Base-by-base conservation (phyloP, 1,139 yeast species). In the Zhuliangozyma blackwelliae region DNA sequence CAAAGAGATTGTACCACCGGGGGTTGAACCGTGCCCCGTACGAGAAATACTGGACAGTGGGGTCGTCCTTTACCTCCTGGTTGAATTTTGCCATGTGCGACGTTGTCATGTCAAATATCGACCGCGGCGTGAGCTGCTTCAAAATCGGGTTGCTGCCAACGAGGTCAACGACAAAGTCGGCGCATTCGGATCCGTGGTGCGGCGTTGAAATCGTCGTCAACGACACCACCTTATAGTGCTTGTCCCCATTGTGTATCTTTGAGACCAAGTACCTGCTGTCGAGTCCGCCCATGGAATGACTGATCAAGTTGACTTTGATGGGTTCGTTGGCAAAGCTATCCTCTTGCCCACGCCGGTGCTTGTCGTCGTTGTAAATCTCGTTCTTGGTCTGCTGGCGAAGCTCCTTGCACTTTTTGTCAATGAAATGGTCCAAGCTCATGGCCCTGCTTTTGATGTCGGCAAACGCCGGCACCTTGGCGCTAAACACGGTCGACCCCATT, bases 271-370 rank as follows among this genome's bases (percentile, higher is more conserved):
- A 86, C 35, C 97, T 61, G 28, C 90, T 77, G 55, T 89, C 97
- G 29, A 89, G 62, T 0, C 97, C 97, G 7, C 97, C 97, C 96
- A 89, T 88, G 0, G 96, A 87, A 54, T 89, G 97, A n/a, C 95
- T 94, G 16, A 89, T 69, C 28, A 89, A 58, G 53, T 89, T 89
- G 11, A 89, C 63, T 43, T 78, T 77, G 23, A 70, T 53, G 32
- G 65, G 68, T 27, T 63, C 57, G 11, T 55, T 47, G 6, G 45
- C 45, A 11, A 49, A 46, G 28, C 36, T 32, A n/a, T 41, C 39
- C 9, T 42, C 28, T 10, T 6, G 12, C 28, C 23, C 30, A 35
- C 9, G 44, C 39, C 10, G 36, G 40, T 12, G 46, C 37, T 10
- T 46, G 40, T 32, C 27, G 6, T 50, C 44, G 30, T 63, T 59